Percentiles rank a stretch among this genome's conserved stretches.
Conservation (phyloP, 164 flowering plant species). For the Platanus orientalis region DNA sequence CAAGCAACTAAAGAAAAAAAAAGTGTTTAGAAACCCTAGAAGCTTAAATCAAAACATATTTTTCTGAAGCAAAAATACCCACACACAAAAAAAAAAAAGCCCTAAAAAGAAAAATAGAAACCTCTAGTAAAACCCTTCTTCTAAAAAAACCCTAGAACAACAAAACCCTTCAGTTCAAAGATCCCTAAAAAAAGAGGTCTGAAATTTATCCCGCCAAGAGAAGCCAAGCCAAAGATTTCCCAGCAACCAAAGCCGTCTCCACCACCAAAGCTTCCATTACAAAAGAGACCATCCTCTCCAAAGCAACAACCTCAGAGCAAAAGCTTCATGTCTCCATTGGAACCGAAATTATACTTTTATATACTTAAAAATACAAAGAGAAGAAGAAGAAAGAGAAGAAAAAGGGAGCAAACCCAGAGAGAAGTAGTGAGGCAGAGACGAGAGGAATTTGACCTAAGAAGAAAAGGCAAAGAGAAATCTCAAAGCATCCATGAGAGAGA, state of each 20-base stretch:
- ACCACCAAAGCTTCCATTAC: conserved; percentile 21
- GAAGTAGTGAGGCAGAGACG: background rate
- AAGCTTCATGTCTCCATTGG: conserved; percentile 21
- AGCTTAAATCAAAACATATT: background rate
- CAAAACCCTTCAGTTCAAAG: background rate
- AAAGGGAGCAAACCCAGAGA: no score
- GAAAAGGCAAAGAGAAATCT: background rate
- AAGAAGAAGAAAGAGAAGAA: background rate
- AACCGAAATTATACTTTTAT: no score
- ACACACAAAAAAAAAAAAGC: no score
- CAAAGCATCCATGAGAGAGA: conserved; percentile 6
- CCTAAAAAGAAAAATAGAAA: background rate
- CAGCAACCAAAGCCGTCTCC: conserved; percentile 26
- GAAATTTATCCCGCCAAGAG: conserved; percentile 27
- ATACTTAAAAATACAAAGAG: background rate
- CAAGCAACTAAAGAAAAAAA: no score
- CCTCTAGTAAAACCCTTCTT: conserved; percentile 3
- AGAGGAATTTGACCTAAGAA: conserved; percentile 2
- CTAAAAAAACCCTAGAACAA: background rate
- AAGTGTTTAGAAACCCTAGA: no score
- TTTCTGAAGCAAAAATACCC: no score
- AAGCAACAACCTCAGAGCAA: conserved; percentile 11
- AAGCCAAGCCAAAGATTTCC: conserved; percentile 23
- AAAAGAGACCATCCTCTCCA: conserved; percentile 16
- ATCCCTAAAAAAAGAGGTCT: background rate